Evolutionary conservation across 2,329 filamentous ascomycete species (phyloP).

Genomic region (Talaromyces rugulosus): DNA sequence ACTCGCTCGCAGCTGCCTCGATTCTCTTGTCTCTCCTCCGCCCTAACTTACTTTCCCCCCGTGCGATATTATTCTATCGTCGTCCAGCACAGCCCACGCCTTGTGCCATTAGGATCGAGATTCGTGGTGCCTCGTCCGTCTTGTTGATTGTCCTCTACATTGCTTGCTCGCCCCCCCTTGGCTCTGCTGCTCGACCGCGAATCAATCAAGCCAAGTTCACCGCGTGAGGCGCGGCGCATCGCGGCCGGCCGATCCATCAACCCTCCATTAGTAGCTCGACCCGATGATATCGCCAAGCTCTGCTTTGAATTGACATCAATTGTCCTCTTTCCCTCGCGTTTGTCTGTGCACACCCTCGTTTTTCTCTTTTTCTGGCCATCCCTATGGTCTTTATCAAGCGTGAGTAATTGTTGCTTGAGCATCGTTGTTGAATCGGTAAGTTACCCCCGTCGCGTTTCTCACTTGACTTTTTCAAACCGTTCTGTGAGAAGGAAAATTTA

Average conservation of each 20-base stretch:
- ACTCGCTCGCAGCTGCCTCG: not conserved
- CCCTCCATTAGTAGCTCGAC: not conserved
- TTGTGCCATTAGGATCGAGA: not conserved
- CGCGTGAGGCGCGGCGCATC: conserved; percentile 3
- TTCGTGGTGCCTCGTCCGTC: not conserved
- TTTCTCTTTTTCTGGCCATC: not conserved
- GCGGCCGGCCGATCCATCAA: not conserved
- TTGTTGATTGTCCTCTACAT: not conserved
- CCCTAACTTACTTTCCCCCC: not conserved
- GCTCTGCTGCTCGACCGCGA: not conserved
- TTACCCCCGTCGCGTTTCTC: not conserved
- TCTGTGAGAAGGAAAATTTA: not conserved
- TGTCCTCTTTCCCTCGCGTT: not conserved
- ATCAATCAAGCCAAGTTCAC: conserved; percentile 1
- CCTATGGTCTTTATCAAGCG: not conserved
- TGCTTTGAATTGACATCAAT: not conserved
- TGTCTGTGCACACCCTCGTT: not conserved
- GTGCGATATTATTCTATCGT: not conserved
- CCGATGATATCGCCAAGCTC: not conserved
- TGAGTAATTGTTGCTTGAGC: not conserved
- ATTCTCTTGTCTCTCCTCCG: not conserved
- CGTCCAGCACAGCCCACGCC: not conserved
- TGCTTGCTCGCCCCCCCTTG: too few relatives aligned
- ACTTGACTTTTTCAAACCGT: not conserved
- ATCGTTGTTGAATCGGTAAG: not conserved